Conservation (phyloP, 192 early-diverging fungal species). For the Podila horticola region DNA sequence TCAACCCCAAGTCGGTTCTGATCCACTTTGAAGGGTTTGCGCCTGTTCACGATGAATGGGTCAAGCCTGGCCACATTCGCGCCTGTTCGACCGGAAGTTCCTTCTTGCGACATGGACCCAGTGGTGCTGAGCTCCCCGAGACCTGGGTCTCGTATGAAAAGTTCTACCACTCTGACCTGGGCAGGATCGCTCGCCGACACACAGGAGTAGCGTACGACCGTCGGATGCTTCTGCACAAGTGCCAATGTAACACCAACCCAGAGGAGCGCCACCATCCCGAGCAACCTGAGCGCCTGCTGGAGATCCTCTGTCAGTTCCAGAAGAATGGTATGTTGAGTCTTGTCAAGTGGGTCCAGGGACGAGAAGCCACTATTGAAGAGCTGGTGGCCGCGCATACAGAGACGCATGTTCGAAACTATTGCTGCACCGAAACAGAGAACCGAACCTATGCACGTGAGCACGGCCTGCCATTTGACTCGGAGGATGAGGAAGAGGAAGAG, state of each 20-base stretch:
- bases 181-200: slow-evolving; percentile 48
- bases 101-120: slow-evolving; percentile 53
- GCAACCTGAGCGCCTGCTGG: slow-evolving; percentile 59
- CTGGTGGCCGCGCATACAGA: slow-evolving; percentile 58
- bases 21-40: slow-evolving; percentile 66
- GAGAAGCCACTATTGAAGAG: slow-evolving; percentile 59
- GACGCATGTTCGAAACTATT: slow-evolving; percentile 62
- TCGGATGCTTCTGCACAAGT: slow-evolving; percentile 59
- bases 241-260: slow-evolving; percentile 58
- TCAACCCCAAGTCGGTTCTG: slow-evolving; percentile 54
- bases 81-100: slow-evolving; percentile 43
- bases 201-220: slow-evolving; percentile 61
- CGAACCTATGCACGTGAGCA: slow-evolving; percentile 31
- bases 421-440: slow-evolving; percentile 43
- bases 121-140: slow-evolving; percentile 49
- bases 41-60: slow-evolving; percentile 61
- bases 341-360: slow-evolving; percentile 56
- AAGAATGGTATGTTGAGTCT: slow-evolving; percentile 57
- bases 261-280: slow-evolving; percentile 61
- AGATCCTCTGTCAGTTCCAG: slow-evolving; percentile 58
- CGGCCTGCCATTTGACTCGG: slow-evolving; percentile 13
- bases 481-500: slow-evolving; percentile 23
- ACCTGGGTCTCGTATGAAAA: slow-evolving; percentile 59
- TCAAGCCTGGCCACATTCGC: slow-evolving; percentile 51
- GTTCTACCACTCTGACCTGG: slow-evolving; percentile 58